Evolutionary conservation across 2,329 filamentous ascomycete genomes (phyloP), one percentile per base, ranked within the genome.

Genomic region (Alternaria burnsii): DNA sequence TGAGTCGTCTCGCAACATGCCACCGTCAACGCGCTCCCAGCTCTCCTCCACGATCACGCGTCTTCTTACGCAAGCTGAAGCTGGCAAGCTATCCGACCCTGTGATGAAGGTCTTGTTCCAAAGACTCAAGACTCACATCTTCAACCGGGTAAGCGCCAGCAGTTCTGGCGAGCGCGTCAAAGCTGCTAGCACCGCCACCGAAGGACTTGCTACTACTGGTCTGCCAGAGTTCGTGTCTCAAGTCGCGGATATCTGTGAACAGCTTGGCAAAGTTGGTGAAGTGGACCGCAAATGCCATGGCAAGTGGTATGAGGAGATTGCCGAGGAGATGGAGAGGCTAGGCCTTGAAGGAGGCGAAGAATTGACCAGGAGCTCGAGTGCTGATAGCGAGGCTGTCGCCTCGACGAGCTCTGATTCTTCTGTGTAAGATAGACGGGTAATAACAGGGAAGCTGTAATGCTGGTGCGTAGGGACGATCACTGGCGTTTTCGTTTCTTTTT

Each of bases 181-280:
- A 69, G 89, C 87, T 12, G 88, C 89, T 0, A 91, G 86, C 68
- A 88, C 84, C 0, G 90, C 89, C 0, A 87, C 86, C 11, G 91
- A 93, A 76, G 88, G 86, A 59, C 83, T 94, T 8, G 89, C 89
- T 0, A 84, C 85, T 3, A 83, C 91, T 18, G 91, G 91, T 0
- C 79, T 94, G 58, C 88, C 88, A 0, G 91, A 94, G 77, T 93
- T 93, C 73, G 88, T 90, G 16, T 85, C 87, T 28, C 86, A 85
- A 61, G 87, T 93, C 14, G 83, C 89, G 32, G 87, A 87, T 50
- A 89, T 93, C 68, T 88, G 91, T 8, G 89, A 92, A 34, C 83
- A 89, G 71, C 79, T 93, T 61, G 84, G 86, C 42, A 85, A 85
- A 72, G 84, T 93, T 4, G 88, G 88, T 14, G 81, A 81, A 5